These are phyloP conservation scores for Graphiopsis chlorocephala DNA, from an alignment of 2,329 filamentous ascomycete genomes.

Conservation along the genomic window DNA sequence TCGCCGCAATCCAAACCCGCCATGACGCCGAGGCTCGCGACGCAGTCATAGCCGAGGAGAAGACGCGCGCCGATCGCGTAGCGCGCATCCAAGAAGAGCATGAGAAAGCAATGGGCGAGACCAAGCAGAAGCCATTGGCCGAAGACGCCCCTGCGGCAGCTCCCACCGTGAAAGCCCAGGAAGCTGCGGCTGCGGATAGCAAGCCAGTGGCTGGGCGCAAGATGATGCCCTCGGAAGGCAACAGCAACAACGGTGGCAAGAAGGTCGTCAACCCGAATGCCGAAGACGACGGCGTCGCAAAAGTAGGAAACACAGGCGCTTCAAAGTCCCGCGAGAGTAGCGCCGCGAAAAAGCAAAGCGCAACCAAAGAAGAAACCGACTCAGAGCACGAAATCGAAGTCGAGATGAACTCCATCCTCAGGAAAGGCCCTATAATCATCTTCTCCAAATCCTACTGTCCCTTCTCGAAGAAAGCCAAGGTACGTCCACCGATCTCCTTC, in stretches of 20 bases:
- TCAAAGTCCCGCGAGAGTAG: constrained; percentile 33
- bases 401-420: constrained; percentile 76
- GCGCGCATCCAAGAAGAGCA: constrained; percentile 33
- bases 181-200: constrained; percentile 34
- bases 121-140: constrained; percentile 66
- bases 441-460: constrained; percentile 96
- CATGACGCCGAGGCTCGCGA: constrained; percentile 35
- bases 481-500: constrained; percentile 14
- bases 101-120: constrained; percentile 41
- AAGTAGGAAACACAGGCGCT: constrained; percentile 42
- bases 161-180: neutral
- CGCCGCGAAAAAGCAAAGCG: constrained; percentile 22
- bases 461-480: constrained; percentile 79
- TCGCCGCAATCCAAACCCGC: constrained; percentile 52
- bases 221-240: constrained; percentile 42
- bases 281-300: constrained; percentile 43
- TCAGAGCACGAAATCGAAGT: constrained; percentile 64
- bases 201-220: constrained; percentile 55
- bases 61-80: constrained; percentile 26
- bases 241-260: constrained; percentile 26
- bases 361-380: constrained; percentile 48
- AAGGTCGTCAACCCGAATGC: constrained; percentile 33
- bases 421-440: constrained; percentile 83
- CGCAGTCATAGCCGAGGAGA: constrained; percentile 28
- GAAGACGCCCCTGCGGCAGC: constrained; percentile 50